phyloP scores from a whole-genome alignment of 2,329 filamentous ascomycete genomes.

The Exophiala oligosperma region DNA sequence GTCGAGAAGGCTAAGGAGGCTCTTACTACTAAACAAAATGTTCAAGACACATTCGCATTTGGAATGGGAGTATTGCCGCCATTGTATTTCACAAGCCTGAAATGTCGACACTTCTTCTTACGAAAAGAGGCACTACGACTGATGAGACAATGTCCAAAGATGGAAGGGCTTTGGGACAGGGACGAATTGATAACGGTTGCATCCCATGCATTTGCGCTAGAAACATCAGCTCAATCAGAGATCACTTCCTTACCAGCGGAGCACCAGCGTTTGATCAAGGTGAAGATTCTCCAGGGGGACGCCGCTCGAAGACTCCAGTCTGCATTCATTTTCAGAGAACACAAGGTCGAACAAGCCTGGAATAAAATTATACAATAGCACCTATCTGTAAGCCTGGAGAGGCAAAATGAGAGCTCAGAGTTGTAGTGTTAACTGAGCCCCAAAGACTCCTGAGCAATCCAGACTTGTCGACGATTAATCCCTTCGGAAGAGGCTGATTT shows the following conservation, averaged over 20 bases:
- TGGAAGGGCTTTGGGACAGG: slow-evolving; percentile 10
- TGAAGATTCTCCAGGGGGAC: not conserved
- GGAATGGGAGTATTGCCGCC: slow-evolving; percentile 11
- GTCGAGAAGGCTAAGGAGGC: not conserved
- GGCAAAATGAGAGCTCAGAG: no score
- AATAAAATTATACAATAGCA: not conserved
- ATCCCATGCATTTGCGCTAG: not conserved
- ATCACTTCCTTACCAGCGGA: not conserved
- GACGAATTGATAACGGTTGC: not conserved
- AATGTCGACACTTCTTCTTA: slow-evolving; percentile 6
- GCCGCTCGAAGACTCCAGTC: not conserved
- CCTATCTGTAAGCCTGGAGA: no score
- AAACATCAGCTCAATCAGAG: not conserved
- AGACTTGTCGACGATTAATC: no score
- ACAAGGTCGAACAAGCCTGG: not conserved
- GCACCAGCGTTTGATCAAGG: not conserved
- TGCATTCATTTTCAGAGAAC: not conserved
- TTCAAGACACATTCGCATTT: not conserved
- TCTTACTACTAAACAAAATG: not conserved
- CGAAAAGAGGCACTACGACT: not conserved
- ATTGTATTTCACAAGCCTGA: slow-evolving; percentile 4
- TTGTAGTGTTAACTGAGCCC: no score
- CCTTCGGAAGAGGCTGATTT: no score
- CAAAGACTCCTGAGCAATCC: no score
- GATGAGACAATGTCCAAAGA: not conserved